A percentile compares a stretch with the other conserved stretches of the same genome.
phyloP scores from a whole-genome alignment of 2,329 filamentous ascomycete genomes.

The Venturia asperata region DNA sequence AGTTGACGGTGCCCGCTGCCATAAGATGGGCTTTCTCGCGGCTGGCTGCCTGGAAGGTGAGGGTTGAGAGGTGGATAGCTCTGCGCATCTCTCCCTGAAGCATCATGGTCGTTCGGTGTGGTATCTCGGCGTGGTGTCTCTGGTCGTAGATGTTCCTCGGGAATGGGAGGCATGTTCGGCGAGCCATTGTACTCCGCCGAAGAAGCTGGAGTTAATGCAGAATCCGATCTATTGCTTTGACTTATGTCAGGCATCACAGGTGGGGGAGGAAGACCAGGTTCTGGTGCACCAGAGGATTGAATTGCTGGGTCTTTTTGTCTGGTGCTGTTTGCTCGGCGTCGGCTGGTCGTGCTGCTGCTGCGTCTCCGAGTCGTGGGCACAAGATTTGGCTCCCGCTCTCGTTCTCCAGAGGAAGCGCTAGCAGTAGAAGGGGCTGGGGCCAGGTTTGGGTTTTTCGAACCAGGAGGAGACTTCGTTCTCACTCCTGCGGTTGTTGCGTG shows the following conservation, averaged over 20 bases:
- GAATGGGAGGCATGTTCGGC: conserved; percentile 4
- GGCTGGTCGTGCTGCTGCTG: conserved; percentile 13
- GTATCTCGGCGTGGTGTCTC: conserved; percentile 11
- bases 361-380: conserved; percentile 8
- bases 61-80: not conserved
- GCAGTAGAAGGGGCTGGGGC: conserved; percentile 13
- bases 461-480: conserved; percentile 14
- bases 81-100: not conserved
- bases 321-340: conserved; percentile 14
- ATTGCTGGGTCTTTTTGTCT: conserved; percentile 4
- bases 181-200: conserved; percentile 18
- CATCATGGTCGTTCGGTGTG: not conserved
- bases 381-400: not conserved
- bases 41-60: not conserved
- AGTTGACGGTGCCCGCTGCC: not conserved
- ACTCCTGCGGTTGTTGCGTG: conserved; percentile 15
- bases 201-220: conserved; percentile 14
- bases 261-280: not conserved
- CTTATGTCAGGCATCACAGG: not conserved
- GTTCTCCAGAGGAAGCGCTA: not conserved
- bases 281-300: not conserved
- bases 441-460: conserved; percentile 7
- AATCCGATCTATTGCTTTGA: conserved; percentile 10
- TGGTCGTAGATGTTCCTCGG: conserved; percentile 11
- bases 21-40: not conserved